Evolutionary conservation across 495 filamentous ascomycete species (phyloP).

Genomic region (Aspergillus sparsus): DNA sequence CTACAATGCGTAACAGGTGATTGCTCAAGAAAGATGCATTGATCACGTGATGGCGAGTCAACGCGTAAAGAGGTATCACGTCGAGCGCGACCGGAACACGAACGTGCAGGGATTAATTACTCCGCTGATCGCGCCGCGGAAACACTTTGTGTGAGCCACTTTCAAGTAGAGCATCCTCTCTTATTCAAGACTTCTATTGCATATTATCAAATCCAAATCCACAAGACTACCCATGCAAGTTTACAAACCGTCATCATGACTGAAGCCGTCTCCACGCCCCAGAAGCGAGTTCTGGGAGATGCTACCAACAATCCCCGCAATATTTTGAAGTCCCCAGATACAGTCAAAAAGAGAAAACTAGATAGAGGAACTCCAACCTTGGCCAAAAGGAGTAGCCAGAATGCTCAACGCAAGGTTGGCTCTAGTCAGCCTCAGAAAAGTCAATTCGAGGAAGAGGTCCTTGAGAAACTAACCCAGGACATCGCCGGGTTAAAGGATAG

Average conservation of each 20-base stretch:
- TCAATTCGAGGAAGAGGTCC: constrained; percentile 87
- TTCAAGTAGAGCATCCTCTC: not conserved
- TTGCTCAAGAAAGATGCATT: no score
- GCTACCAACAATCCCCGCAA: constrained; percentile 55
- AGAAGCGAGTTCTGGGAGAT: constrained; percentile 63
- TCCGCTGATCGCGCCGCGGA: constrained; percentile 10
- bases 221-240: constrained; percentile 1
- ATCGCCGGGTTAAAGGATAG: constrained; percentile 77
- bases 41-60: constrained; percentile 8
- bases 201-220: not conserved
- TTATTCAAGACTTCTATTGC: not conserved
- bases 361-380: constrained; percentile 57
- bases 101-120: constrained; percentile 1
- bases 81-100: constrained; percentile 20
- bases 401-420: constrained; percentile 55
- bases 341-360: constrained; percentile 77
- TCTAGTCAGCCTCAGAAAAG: constrained; percentile 83
- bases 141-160: not conserved
- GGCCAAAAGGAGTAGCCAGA: constrained; percentile 60
- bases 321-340: constrained; percentile 46
- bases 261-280: constrained; percentile 49
- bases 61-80: constrained; percentile 20
- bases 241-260: constrained; percentile 45
- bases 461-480: constrained; percentile 93
- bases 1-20: not conserved